phyloP scores from a whole-genome alignment of 225 moss, liverwort and hornwort species.

The Anthoceros angustus region DNA sequence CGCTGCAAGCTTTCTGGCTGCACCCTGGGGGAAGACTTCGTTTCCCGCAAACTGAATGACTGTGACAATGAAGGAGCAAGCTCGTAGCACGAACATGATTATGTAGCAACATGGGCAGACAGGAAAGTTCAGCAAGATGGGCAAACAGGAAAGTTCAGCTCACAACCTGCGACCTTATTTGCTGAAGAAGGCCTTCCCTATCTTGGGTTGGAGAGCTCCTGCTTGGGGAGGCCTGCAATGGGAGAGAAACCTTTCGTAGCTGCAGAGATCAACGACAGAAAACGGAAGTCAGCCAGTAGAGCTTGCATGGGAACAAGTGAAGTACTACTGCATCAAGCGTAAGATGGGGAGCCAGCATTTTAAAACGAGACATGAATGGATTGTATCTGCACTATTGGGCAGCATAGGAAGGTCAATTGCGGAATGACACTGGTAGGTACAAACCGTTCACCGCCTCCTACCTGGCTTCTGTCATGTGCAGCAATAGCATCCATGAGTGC shows the following conservation, averaged over 20 bases:
- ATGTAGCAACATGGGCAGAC: too few species aligned
- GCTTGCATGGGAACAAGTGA: too few species aligned
- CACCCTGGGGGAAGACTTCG: constrained; percentile 22
- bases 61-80: constrained; percentile 14
- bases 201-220: not conserved
- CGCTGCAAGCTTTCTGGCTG: constrained; percentile 35
- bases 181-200: constrained; percentile 1
- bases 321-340: too few species aligned
- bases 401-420: not conserved
- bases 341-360: too few species aligned
- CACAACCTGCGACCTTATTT: not conserved
- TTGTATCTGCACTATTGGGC: too few species aligned
- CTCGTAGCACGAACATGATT: not conserved
- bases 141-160: too few species aligned
- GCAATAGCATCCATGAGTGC: constrained; percentile 51
- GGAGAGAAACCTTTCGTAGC: not conserved
- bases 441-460: constrained; percentile 13
- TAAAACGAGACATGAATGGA: too few species aligned
- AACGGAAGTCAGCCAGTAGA: not conserved
- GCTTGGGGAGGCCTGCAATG: not conserved
- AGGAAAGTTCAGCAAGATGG: too few species aligned
- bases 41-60: constrained; percentile 66
- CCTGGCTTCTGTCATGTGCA: constrained; percentile 68
- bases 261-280: not conserved
- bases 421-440: constrained; percentile 1